Percentiles rank a stretch among this genome's conserved stretches.
Conservation (phyloP, 2,329 filamentous ascomycete species). For the Daldinia sp. region DNA sequence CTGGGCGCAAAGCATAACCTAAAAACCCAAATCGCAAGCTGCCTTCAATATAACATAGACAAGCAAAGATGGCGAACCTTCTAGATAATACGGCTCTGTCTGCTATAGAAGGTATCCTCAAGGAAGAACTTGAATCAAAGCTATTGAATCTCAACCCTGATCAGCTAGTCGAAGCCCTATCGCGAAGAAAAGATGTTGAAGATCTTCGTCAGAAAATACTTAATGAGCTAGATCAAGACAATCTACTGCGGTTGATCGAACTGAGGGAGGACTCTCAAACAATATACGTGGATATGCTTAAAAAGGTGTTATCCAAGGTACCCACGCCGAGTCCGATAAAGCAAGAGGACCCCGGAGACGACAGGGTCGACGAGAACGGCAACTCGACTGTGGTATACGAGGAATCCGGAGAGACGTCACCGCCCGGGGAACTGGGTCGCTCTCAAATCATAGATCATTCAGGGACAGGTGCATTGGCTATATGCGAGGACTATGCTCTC, state of each 20-base stretch:
- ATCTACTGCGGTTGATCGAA: slow-evolving; percentile 7
- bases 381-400: no score
- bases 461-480: background rate
- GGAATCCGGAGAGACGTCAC: no score
- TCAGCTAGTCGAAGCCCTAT: slow-evolving; percentile 3
- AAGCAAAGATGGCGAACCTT: background rate
- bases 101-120: background rate
- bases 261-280: background rate
- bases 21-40: background rate
- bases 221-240: background rate
- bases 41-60: background rate
- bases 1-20: background rate
- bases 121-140: background rate
- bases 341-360: background rate
- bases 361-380: no score
- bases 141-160: slow-evolving; percentile 1
- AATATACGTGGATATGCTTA: slow-evolving; percentile 9
- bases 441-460: background rate
- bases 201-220: slow-evolving; percentile 6
- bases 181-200: slow-evolving; percentile 7
- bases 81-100: background rate
- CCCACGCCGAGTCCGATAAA: background rate
- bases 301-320: background rate
- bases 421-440: no score
- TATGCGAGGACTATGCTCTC: background rate